A percentile compares a stretch with the other conserved stretches of the same genome.
Conservation (phyloP, 2,329 filamentous ascomycete species). For the Monilinia fructigena region DNA sequence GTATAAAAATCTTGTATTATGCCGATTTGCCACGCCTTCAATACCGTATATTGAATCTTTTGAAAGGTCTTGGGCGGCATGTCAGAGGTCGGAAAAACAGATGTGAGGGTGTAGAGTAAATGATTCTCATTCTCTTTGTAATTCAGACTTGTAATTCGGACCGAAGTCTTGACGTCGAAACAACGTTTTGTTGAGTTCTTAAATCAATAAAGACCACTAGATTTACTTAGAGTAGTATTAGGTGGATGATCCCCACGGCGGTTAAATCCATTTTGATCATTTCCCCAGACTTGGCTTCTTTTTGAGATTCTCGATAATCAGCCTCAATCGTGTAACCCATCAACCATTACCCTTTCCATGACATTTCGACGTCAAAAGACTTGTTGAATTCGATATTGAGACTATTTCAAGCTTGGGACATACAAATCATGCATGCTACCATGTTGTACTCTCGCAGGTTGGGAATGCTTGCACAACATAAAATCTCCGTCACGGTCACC, state of each 20-base stretch:
- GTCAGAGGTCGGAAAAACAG: neutral
- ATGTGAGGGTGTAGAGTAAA: neutral
- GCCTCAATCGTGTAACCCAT: constrained; percentile 1
- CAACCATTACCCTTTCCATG: neutral
- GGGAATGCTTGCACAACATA: neutral
- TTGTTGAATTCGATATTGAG: neutral
- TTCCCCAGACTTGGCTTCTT: constrained; percentile 16
- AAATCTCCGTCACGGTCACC: neutral
- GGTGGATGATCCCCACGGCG: neutral
- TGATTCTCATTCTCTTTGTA: neutral
- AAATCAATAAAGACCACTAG: neutral
- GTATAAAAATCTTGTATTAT: neutral
- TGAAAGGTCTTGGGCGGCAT: neutral
- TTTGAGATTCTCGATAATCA: neutral
- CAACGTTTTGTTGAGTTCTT: neutral
- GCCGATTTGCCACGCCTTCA: neutral
- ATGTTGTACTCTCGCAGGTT: neutral
- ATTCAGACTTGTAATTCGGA: constrained; percentile 14
- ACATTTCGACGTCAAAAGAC: neutral
- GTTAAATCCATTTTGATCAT: constrained; percentile 13
- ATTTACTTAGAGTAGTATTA: neutral
- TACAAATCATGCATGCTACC: neutral
- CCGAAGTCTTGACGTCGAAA: neutral
- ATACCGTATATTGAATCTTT: neutral
- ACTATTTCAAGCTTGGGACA: neutral